phyloP scores from a whole-genome alignment of 2,329 filamentous ascomycete genomes.

The Aspergillus pseudotamarii region DNA sequence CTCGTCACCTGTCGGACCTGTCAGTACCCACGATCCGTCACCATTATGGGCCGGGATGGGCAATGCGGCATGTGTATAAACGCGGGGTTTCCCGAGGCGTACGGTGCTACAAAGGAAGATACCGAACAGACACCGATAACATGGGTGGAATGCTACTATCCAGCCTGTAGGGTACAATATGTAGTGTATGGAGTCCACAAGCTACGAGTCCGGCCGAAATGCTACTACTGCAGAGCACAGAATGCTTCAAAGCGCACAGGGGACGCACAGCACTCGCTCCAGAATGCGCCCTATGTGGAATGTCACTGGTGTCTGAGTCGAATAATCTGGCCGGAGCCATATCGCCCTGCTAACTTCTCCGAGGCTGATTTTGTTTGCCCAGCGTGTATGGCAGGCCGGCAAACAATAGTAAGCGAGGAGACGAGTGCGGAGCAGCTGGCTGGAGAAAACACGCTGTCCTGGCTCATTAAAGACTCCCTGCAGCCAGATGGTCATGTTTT shows the following conservation, averaged over 20 bases:
- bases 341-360: constrained; percentile 42
- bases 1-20: constrained; percentile 47
- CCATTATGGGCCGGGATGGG: constrained; percentile 47
- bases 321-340: constrained; percentile 52
- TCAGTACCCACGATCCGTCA: constrained; percentile 53
- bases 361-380: constrained; percentile 43
- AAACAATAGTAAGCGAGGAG: constrained; percentile 42
- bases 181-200: constrained; percentile 50
- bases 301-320: constrained; percentile 51
- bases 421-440: constrained; percentile 43
- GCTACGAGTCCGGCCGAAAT: constrained; percentile 52
- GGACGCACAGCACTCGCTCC: neutral
- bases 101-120: neutral
- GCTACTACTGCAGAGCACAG: constrained; percentile 50
- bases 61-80: constrained; percentile 49
- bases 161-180: constrained; percentile 53
- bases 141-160: constrained; percentile 54
- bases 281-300: constrained; percentile 45
- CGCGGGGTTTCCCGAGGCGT: neutral
- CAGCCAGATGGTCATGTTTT: constrained; percentile 42
- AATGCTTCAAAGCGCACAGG: neutral
- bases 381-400: constrained; percentile 40
- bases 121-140: constrained; percentile 29
- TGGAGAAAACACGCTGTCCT: constrained; percentile 47
- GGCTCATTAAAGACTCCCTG: constrained; percentile 50